phyloP scores from a whole-genome alignment of 2,329 filamentous ascomycete species.

The Neoscytalidium dimidiatum region DNA sequence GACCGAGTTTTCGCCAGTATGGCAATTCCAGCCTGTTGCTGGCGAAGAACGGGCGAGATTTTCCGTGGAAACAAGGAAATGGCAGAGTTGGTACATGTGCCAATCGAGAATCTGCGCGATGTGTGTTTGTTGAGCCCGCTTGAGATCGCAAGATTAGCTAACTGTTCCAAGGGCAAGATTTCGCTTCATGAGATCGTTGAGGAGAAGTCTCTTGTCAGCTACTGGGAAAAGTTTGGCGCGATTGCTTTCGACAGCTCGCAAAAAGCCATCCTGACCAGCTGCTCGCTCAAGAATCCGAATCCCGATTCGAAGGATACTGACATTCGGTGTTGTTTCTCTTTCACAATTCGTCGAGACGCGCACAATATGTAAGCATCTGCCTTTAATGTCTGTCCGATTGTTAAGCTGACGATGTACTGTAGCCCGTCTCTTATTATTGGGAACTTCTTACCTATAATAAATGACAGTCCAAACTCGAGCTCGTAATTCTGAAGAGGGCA shows the following conservation, averaged over 20 bases:
- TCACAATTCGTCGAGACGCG: constrained; percentile 91
- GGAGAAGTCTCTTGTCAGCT: constrained; percentile 91
- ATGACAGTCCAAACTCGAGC: constrained; percentile 1
- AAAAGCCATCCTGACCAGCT: constrained; percentile 93
- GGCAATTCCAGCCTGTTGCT: constrained; percentile 97
- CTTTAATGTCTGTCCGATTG: neutral
- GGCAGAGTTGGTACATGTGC: constrained; percentile 92
- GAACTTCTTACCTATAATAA: constrained; percentile 88
- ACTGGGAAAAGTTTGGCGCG: constrained; percentile 98
- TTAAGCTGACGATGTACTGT: constrained; percentile 33
- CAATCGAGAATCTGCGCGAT: constrained; percentile 86
- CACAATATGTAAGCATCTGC: constrained; percentile 81
- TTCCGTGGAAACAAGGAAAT: constrained; percentile 98
- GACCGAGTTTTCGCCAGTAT: constrained; percentile 98
- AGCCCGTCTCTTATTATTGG: constrained; percentile 90
- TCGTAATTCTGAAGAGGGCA: neutral
- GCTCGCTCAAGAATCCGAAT: constrained; percentile 76
- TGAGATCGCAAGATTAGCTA: constrained; percentile 15
- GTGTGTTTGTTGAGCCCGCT: constrained; percentile 56
- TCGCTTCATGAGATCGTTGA: constrained; percentile 94
- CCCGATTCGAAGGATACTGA: constrained; percentile 66
- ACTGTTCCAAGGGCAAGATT: constrained; percentile 74
- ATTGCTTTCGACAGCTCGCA: constrained; percentile 95
- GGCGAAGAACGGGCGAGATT: constrained; percentile 95
- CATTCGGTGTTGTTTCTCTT: constrained; percentile 94